Conservation (phyloP, 1,284 basidiomycete species). For the Papiliotrema nemorosa region DNA sequence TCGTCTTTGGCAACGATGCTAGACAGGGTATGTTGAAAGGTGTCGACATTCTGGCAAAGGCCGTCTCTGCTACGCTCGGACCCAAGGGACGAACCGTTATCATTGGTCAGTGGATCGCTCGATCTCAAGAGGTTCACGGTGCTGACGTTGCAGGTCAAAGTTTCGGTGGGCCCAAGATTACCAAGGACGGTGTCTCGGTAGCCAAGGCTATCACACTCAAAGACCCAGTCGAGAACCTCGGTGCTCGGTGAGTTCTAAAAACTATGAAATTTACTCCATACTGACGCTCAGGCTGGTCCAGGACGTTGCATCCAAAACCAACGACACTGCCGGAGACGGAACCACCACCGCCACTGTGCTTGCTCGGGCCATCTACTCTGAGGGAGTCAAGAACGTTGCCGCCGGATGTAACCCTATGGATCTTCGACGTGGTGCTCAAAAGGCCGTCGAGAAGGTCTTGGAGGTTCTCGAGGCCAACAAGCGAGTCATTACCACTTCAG, state of each 20-base stretch:
- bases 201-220: constrained; percentile 91
- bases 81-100: constrained; percentile 99
- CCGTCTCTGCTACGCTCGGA: constrained; percentile 90
- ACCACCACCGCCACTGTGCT: constrained; percentile 98
- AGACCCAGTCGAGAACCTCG: constrained; percentile 99
- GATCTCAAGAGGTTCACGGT: background rate
- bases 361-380: constrained; percentile 93
- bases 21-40: constrained; percentile 90
- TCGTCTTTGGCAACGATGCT: constrained; percentile 95
- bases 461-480: constrained; percentile 85
- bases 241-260: constrained; percentile 87
- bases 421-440: constrained; percentile 91
- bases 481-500: constrained; percentile 91
- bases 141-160: constrained; percentile 59
- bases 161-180: constrained; percentile 96
- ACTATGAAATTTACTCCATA: too few relatives aligned
- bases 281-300: constrained; percentile 70
- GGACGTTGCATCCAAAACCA: constrained; percentile 94
- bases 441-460: constrained; percentile 93
- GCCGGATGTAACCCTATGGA: constrained; percentile 99
- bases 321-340: constrained; percentile 96
- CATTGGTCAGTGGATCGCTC: constrained; percentile 61
- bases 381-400: constrained; percentile 99
- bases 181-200: constrained; percentile 98
- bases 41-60: constrained; percentile 93